Percentiles rank a stretch among this genome's conserved stretches.
These are phyloP conservation scores for Termitomyces bulborhizus DNA, from an alignment of 768 basidiomycete species.

Conservation along the genomic window DNA sequence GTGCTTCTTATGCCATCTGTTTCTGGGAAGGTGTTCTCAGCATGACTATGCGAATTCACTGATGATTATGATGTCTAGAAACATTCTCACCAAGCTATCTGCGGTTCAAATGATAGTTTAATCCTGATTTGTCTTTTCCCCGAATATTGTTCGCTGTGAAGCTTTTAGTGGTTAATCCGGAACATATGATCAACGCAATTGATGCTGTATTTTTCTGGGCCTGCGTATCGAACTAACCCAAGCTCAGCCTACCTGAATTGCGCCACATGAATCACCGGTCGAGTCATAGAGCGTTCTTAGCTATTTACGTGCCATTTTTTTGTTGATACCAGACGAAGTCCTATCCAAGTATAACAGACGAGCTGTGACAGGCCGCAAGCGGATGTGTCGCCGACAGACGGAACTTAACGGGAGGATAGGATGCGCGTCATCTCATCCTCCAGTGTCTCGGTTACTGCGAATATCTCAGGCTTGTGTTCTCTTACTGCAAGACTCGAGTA, in stretches of 20 bases:
- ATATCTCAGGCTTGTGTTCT: neutral
- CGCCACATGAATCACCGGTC: neutral
- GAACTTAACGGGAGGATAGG: neutral
- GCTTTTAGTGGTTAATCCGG: neutral
- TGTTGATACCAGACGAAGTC: neutral
- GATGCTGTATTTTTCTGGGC: neutral
- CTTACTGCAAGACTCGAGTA: neutral
- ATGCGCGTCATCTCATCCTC: neutral
- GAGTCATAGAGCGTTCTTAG: neutral
- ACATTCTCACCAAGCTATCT: neutral
- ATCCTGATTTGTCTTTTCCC: neutral
- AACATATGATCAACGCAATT: too few species aligned
- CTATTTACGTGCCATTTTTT: too few species aligned
- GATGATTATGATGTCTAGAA: neutral
- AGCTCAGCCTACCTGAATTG: neutral
- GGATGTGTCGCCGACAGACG: neutral
- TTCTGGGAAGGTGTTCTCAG: neutral
- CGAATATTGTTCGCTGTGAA: neutral
- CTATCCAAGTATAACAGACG: neutral
- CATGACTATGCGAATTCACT: neutral
- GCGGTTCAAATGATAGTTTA: neutral
- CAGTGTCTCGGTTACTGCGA: neutral
- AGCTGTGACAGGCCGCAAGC: neutral
- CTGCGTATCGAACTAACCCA: neutral
- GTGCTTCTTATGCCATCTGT: neutral